Evolutionary conservation across 805 yeast species (phyloP).

Genomic region (Candida orba): DNA sequence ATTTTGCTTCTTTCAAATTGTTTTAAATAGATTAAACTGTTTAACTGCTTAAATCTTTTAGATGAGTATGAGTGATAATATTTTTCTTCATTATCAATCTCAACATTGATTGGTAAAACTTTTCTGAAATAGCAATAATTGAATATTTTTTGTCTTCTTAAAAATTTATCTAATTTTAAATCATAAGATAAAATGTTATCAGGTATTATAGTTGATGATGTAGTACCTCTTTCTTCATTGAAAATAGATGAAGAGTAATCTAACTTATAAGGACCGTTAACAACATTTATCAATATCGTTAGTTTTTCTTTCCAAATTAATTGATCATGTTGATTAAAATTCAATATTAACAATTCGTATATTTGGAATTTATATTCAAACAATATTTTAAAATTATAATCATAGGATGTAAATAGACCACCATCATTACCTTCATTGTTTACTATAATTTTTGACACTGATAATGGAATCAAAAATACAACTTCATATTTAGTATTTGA

Average conservation of each 20-base stretch:
- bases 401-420: constrained; percentile 27
- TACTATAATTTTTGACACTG: constrained; percentile 24
- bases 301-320: constrained; percentile 35
- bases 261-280: constrained; percentile 28
- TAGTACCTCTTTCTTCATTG: constrained; percentile 18
- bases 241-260: constrained; percentile 23
- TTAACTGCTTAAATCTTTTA: constrained; percentile 1
- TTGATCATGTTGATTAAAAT: constrained; percentile 28
- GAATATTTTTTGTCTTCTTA: constrained; percentile 4
- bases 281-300: constrained; percentile 22
- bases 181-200: constrained; percentile 15
- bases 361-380: constrained; percentile 37
- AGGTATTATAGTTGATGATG: constrained; percentile 19
- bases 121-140: constrained; percentile 21
- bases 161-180: constrained; percentile 16
- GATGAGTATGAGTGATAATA: constrained; percentile 4
- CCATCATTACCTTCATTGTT: constrained; percentile 21
- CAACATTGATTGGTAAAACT: constrained; percentile 20
- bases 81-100: constrained; percentile 5
- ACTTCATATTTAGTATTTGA: constrained; percentile 25
- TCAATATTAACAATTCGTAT: constrained; percentile 38
- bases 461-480: constrained; percentile 42
- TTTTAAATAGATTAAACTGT: constrained; percentile 7
- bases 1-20: constrained; percentile 18
- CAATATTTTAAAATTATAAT: constrained; percentile 33